These are phyloP conservation scores for Lippia alba DNA, from an alignment of 305 asterid species.

Conservation along the genomic window DNA sequence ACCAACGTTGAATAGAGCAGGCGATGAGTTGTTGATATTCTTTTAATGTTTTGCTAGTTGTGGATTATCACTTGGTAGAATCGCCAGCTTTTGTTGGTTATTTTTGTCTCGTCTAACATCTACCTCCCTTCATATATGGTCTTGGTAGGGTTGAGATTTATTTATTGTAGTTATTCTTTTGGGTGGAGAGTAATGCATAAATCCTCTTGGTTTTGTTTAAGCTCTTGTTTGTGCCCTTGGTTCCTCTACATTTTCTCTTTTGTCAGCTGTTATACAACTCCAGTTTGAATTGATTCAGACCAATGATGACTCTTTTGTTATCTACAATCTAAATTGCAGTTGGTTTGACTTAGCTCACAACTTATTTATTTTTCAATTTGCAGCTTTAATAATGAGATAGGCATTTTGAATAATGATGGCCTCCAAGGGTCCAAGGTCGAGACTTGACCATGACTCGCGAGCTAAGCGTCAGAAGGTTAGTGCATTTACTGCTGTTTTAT, in stretches of 20 bases:
- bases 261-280: background rate
- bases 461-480: conserved; percentile 90
- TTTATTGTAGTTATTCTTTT: background rate
- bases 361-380: conserved; percentile 30
- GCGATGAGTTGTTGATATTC: background rate
- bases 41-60: background rate
- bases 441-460: conserved; percentile 91
- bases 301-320: background rate
- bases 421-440: conserved; percentile 97
- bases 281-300: conserved; percentile 9
- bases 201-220: background rate
- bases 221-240: background rate
- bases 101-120: background rate
- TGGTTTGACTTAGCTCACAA: conserved; percentile 24
- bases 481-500: conserved; percentile 17
- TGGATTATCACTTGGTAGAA: background rate
- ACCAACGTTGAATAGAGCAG: background rate
- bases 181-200: background rate
- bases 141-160: no score
- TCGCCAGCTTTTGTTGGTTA: background rate
- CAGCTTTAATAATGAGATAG: conserved; percentile 58
- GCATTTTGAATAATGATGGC: conserved; percentile 67
- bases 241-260: background rate
- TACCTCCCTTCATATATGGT: background rate
- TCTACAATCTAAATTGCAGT: conserved; percentile 9